These are phyloP conservation scores for Cercis canadensis DNA, from an alignment of 306 rosid species.

Conservation along the genomic window DNA sequence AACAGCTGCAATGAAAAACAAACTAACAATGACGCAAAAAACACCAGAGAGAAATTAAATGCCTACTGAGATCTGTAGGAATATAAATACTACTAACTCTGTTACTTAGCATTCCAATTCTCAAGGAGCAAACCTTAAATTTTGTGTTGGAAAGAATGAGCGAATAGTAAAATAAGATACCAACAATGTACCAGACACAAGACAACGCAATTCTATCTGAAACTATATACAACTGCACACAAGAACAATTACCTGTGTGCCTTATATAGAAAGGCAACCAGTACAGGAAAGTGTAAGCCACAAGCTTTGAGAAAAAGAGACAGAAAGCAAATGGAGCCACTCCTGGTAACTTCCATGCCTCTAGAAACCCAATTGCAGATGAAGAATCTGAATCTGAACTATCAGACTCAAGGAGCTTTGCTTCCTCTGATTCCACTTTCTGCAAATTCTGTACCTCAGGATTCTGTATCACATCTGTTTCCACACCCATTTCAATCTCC, in stretches of 20 bases:
- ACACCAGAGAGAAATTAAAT: neutral
- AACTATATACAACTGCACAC: slow-evolving; percentile 21
- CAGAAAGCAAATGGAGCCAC: slow-evolving; percentile 86
- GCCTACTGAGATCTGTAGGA: neutral
- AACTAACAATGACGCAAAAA: slow-evolving; percentile 1
- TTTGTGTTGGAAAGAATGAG: slow-evolving; percentile 6
- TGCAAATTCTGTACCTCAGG: slow-evolving; percentile 20
- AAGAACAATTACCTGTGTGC: slow-evolving; percentile 59
- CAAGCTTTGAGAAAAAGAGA: slow-evolving; percentile 95
- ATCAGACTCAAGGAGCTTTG: slow-evolving; percentile 50
- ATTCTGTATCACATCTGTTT: slow-evolving; percentile 35
- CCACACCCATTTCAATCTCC: slow-evolving; percentile 63
- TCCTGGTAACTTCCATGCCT: slow-evolving; percentile 93
- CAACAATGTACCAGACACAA: neutral
- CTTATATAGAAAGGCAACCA: slow-evolving; percentile 94
- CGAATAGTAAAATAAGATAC: neutral
- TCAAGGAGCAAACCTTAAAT: slow-evolving; percentile 17
- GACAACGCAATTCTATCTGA: slow-evolving; percentile 16
- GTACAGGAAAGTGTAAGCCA: slow-evolving; percentile 86
- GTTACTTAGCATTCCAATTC: neutral
- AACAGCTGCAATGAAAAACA: slow-evolving; percentile 63
- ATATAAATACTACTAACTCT: neutral
- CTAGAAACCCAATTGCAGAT: slow-evolving; percentile 87
- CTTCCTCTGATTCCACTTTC: slow-evolving; percentile 70
- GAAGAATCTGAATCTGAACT: slow-evolving; percentile 49